Evolutionary conservation across 2,329 filamentous ascomycete genomes (phyloP), one percentile per base, ranked within the genome.

Genomic region (Xylaria hypoxylon): DNA sequence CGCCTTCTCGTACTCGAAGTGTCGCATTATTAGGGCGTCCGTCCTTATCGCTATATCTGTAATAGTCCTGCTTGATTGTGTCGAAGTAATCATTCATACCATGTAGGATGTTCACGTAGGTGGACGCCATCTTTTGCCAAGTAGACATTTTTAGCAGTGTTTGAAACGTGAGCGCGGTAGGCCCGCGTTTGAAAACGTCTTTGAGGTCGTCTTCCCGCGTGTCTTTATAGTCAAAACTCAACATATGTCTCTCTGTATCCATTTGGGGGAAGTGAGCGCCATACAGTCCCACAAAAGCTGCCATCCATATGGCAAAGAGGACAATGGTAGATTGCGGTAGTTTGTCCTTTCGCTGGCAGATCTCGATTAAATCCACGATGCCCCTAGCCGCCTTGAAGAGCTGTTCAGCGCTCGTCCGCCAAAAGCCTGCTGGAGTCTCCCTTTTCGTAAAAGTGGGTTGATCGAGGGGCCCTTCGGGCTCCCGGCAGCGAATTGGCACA

Each of bases 241-340:
- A 74, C 79, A 92, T 85, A 73, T 86, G 85, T 2, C 81, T 78
- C 11, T 85, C 79, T 1, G 80, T 81, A 71, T 93, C 90, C 88
- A 93, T 92, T 64, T 86, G 84, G 0, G 89, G 88, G 63, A 92
- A 93, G 72, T 89, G 86, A 50, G 84, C 82, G 11, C 87, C 87
- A 74, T 92, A 93, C 2, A 91, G 82, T 38, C 88, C 88, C 17
- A 87, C 83, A 71, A 91, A 90, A 0, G 87, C 86, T 0, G 90
- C 89, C 11, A 86, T 87, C 82, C 89, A 93, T 44, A 90, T 82
- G 2, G 89, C 86, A 73, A 91, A 92, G 3, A 87, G 84, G 3
- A 90, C 85, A 38, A 92, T 84, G 0, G 90, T 89, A 0, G 90
- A 92, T 76, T 92, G 87, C 1, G 89, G 87, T 1, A 92, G 79